A percentile compares a stretch with the other conserved stretches of the same genome.
Conservation (phyloP, 2,329 filamentous ascomycete genomes). For the Fusarium newnesense region DNA sequence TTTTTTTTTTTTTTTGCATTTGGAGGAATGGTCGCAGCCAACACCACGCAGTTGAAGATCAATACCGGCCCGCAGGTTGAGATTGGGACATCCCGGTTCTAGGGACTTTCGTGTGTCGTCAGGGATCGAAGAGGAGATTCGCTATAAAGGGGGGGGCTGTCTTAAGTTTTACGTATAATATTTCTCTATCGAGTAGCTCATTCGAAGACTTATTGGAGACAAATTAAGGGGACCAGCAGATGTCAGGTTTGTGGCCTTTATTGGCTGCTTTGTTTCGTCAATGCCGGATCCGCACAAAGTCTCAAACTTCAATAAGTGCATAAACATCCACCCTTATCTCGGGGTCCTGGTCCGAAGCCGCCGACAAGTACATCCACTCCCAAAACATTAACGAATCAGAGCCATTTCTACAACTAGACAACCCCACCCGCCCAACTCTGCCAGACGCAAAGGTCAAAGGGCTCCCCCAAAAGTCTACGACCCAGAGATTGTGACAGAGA, state of each 20-base stretch:
- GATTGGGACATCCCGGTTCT: constrained; percentile 26
- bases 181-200: not conserved
- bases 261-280: constrained; percentile 7
- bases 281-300: not conserved
- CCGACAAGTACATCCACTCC: constrained; percentile 11
- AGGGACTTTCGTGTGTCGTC: constrained; percentile 34
- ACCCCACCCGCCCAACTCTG: constrained; percentile 24
- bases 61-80: constrained; percentile 14
- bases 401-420: not conserved
- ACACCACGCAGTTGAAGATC: not conserved
- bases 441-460: constrained; percentile 25
- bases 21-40: not conserved
- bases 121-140: constrained; percentile 14
- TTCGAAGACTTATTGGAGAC: not conserved
- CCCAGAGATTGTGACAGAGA: constrained; percentile 25
- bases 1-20: not conserved
- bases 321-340: constrained; percentile 17
- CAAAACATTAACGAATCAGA: constrained; percentile 11
- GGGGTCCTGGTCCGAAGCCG: constrained; percentile 24
- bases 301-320: constrained; percentile 5
- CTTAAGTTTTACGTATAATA: constrained; percentile 1
- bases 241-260: not conserved
- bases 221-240: constrained; percentile 1
- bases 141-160: constrained; percentile 9
- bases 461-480: constrained; percentile 25